A percentile compares a stretch with the other conserved stretches of the same genome.
Conservation (phyloP, 495 filamentous ascomycete genomes). For the Penicillium herquei region DNA sequence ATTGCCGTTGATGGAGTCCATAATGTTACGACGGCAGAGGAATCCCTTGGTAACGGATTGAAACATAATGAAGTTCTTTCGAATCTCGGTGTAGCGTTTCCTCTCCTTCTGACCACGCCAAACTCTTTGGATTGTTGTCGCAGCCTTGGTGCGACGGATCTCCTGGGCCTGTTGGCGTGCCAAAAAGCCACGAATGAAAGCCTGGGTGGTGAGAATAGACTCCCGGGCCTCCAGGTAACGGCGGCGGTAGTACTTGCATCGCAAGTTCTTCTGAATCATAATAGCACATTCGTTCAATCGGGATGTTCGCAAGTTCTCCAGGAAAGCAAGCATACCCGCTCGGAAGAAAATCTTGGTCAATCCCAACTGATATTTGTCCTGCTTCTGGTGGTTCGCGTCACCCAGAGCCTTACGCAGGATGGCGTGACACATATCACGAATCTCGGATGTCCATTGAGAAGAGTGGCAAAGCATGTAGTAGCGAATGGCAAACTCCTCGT, state of each 20-base stretch:
- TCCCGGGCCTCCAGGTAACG: constrained; percentile 84
- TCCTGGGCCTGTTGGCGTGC: constrained; percentile 78
- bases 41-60: constrained; percentile 90
- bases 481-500: constrained; percentile 94
- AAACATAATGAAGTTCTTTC: constrained; percentile 78
- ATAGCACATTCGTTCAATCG: constrained; percentile 92
- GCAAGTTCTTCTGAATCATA: constrained; percentile 98
- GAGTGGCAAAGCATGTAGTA: constrained; percentile 99
- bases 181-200: constrained; percentile 67
- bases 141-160: constrained; percentile 77
- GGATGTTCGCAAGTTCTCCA: constrained; percentile 89
- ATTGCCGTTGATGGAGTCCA: constrained; percentile 91
- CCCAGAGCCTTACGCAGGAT: constrained; percentile 92
- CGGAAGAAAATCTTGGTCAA: constrained; percentile 99
- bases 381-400: constrained; percentile 69
- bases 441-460: constrained; percentile 86
- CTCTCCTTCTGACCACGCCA: constrained; percentile 90
- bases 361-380: constrained; percentile 94
- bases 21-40: constrained; percentile 79
- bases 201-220: constrained; percentile 77
- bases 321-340: constrained; percentile 95
- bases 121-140: constrained; percentile 89
- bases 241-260: constrained; percentile 89
- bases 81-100: constrained; percentile 70
- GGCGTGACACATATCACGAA: constrained; percentile 86